Base-by-base conservation (phyloP, 78 protist species). In the Dictyostelium capitatum region DNA sequence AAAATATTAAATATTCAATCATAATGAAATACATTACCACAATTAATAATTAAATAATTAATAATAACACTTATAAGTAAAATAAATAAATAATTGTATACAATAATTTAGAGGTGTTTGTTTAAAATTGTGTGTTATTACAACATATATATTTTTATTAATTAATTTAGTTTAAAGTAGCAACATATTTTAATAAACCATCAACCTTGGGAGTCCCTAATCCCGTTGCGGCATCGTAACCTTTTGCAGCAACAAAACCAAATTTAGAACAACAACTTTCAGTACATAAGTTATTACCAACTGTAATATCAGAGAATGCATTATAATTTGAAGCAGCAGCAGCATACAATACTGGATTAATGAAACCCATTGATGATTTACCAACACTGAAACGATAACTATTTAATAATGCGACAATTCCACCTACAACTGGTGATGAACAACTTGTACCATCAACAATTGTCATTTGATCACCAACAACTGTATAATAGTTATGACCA, bases 361-460 rank as follows among this genome's bases (percentile, higher is more conserved):
- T 23, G 47, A 91, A 92, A 28, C 96, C 96, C 14, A 92, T 77
- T 7, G 93, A 5, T 10, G 89, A 20, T 89, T 67, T 82, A 17
- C 79, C 79, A 23, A 20, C 8, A 1, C 11, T 25, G 12, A 92
- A 23, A 17, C 94, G 91, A 37, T 79, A 65, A 64, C 70, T 75
- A 75, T 92, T 92, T 74, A 92, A 47, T 64, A 92, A 82, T 14
- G 96, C 23, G 30, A 92, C 32, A 48, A 92, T 89, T 30, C 87
- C 96, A 48, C 90, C 96, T 14, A 83, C 0, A 7, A 87, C 94
- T 59, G 96, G 96, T 50, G 96, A 50, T 28, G 94, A 74, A 25
- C 85, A 72, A 17, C 90, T 77, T 9, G 96, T 92, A 12, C 96
- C 96, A 89, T 56, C 70, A 46, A 87, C 81, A 0, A 84, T 17